phyloP scores from a whole-genome alignment of 2,329 filamentous ascomycete species.

The Alternaria dauci region DNA sequence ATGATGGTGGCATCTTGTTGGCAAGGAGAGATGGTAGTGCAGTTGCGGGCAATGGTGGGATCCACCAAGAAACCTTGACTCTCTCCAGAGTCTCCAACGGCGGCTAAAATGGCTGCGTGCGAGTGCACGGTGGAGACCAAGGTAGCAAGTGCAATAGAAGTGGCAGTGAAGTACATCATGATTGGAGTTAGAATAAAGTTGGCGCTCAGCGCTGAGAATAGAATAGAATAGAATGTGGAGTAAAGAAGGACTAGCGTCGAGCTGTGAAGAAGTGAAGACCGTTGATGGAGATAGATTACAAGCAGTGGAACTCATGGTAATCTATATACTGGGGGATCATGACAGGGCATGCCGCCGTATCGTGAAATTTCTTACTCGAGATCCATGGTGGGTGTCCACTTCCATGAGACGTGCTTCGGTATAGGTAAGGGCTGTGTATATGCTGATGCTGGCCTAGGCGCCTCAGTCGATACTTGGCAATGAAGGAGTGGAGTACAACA shows the following conservation, averaged over 20 bases:
- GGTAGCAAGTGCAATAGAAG: conserved; percentile 42
- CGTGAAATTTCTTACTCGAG: conserved; percentile 10
- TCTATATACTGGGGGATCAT: conserved; percentile 26
- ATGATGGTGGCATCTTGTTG: conserved; percentile 51
- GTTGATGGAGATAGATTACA: conserved; percentile 9
- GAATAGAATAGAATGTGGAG: conserved; percentile 33
- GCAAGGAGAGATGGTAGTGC: conserved; percentile 49
- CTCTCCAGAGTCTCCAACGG: conserved; percentile 38
- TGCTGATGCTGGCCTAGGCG: conserved; percentile 18
- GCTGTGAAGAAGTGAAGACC: conserved; percentile 14
- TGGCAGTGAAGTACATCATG: conserved; percentile 38
- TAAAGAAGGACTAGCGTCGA: conserved; percentile 27
- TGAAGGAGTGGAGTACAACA: conserved; percentile 5
- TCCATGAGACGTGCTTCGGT: conserved; percentile 32
- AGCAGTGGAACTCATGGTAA: background rate
- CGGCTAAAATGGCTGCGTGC: conserved; percentile 43
- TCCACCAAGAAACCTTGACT: conserved; percentile 49
- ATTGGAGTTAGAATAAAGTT: conserved; percentile 18
- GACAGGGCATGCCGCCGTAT: background rate
- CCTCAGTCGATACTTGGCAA: conserved; percentile 21
- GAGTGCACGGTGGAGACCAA: conserved; percentile 39
- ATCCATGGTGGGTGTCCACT: conserved; percentile 31
- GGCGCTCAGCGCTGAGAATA: conserved; percentile 40
- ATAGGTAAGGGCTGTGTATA: conserved; percentile 18
- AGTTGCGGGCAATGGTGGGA: conserved; percentile 46